A percentile compares a stretch with the other conserved stretches of the same genome.
phyloP scores from a whole-genome alignment of 106 monocot genomes.

The Allium cepa region DNA sequence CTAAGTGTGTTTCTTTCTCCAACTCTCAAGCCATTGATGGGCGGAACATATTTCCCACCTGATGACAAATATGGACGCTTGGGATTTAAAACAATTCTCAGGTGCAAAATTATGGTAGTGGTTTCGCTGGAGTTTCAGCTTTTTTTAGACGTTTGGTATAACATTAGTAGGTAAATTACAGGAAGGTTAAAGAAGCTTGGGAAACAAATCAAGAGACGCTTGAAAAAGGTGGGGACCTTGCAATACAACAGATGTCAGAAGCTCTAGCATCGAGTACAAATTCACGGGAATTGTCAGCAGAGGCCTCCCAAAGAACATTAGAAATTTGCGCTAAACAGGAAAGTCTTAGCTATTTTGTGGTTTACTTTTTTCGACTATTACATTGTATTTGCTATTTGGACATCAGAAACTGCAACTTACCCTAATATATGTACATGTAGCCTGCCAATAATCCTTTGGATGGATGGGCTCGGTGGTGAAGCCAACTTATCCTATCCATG shows the following conservation, averaged over 20 bases:
- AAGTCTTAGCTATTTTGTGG: constrained; percentile 1
- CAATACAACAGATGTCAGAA: constrained; percentile 79
- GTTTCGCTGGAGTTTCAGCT: not conserved
- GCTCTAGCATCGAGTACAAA: constrained; percentile 52
- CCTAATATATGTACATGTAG: no score
- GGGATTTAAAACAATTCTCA: constrained; percentile 86
- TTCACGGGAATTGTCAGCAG: constrained; percentile 37
- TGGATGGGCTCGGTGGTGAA: no score
- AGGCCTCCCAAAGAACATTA: constrained; percentile 27
- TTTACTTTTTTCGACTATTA: not conserved
- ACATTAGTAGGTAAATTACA: constrained; percentile 10
- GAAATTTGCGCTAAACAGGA: constrained; percentile 67
- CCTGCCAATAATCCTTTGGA: no score
- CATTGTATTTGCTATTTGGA: no score
- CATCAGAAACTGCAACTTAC: no score
- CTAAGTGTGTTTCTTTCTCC: constrained; percentile 92
- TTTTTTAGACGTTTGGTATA: not conserved
- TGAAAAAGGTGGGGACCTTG: constrained; percentile 50
- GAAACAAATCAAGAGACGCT: constrained; percentile 68
- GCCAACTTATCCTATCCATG: no score
- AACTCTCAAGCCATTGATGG: constrained; percentile 88
- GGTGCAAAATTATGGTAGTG: constrained; percentile 22
- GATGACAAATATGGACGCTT: constrained; percentile 89
- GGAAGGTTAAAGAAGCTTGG: constrained; percentile 95
- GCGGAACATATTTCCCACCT: constrained; percentile 96